Evolutionary conservation across 352 stramenopile genomes (phyloP), one percentile per base, ranked within the genome.

Genomic region (Peronospora belbahrii): DNA sequence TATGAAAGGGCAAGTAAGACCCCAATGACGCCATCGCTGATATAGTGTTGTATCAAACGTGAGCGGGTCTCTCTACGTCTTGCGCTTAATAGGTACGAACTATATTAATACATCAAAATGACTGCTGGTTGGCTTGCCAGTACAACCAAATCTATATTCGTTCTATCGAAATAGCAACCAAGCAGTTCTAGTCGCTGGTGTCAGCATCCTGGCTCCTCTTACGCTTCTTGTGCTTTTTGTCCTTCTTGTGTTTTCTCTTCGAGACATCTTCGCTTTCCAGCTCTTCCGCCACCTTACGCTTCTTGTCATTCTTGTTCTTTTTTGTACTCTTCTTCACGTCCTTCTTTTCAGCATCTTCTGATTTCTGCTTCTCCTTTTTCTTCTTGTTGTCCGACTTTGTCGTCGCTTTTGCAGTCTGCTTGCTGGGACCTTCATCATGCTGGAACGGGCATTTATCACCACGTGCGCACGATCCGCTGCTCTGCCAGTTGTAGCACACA

Each of bases 401-500:
- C 13, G 36, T 30, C 6, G 19, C 19, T 52, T 49, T 33, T 51
- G 48, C 30, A 44, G 34, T 17, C 48, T 48, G 5, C 19, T 36
- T 18, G 27, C 28, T 22, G 0, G n/a, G 30, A 27, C n/a, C 27
- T 10, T 48, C 53, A 22, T 74, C 60, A 42, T 83, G 71, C 36
- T 81, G 71, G 35, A 81, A 83, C 28, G 60, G 59, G 42, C 69
- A 81, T 6, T 56, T 61, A 27, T 66, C 59, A 4, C 70, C 70
- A 20, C 70, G 70, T 24, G 31, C 55, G 15, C 70, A 82, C 0
- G 55, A 62, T 10, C 50, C 58, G 11, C 18, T 62, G 8, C 69
- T 62, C 36, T 82, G 70, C 70, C 70, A 82, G 31, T 82, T 82
- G 65, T 82, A 82, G 48, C 70, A 82, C 14, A 80, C 56, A 19